Percentiles rank a stretch among this genome's conserved stretches.
Conservation (phyloP, 2,329 filamentous ascomycete genomes). For the Lasiodiplodia gonubiensis region DNA sequence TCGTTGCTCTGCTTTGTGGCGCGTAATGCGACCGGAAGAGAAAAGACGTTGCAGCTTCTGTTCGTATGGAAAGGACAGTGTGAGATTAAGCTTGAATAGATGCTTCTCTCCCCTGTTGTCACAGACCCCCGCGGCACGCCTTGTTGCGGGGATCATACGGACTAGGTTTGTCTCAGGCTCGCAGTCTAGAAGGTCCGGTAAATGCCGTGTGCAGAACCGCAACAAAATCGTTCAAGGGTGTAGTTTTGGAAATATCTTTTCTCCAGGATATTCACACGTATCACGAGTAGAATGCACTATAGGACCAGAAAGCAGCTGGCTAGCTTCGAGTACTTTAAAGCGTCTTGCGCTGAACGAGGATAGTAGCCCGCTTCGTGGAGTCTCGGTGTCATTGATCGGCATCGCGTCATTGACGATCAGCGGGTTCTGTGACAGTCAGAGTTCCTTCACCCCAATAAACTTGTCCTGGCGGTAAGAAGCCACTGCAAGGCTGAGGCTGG, state of each 20-base stretch:
- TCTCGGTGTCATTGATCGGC: constrained; percentile 1
- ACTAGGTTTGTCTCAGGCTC: not conserved
- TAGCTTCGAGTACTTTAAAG: no score
- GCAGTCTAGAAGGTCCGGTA: not conserved
- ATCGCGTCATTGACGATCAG: not conserved
- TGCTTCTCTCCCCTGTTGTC: constrained; percentile 8
- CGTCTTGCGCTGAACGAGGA: not conserved
- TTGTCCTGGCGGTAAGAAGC: not conserved
- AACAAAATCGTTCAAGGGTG: not conserved
- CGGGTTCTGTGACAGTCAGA: not conserved
- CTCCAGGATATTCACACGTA: not conserved
- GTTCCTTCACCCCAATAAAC: not conserved
- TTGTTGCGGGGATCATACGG: not conserved
- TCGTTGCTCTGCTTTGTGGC: no score
- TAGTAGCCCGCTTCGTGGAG: not conserved
- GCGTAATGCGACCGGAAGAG: not conserved
- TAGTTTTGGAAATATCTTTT: not conserved
- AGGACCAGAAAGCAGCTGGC: not conserved
- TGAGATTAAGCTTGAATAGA: constrained; percentile 20
- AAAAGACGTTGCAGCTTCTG: not conserved
- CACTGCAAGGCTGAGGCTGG: constrained; percentile 13
- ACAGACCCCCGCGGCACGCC: not conserved
- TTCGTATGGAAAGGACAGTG: not conserved
- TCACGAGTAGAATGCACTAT: not conserved
- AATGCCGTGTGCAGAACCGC: not conserved